Evolutionary conservation across 2,329 filamentous ascomycete genomes (phyloP), one percentile per base, ranked within the genome.

Genomic region (Fusarium torreyae): DNA sequence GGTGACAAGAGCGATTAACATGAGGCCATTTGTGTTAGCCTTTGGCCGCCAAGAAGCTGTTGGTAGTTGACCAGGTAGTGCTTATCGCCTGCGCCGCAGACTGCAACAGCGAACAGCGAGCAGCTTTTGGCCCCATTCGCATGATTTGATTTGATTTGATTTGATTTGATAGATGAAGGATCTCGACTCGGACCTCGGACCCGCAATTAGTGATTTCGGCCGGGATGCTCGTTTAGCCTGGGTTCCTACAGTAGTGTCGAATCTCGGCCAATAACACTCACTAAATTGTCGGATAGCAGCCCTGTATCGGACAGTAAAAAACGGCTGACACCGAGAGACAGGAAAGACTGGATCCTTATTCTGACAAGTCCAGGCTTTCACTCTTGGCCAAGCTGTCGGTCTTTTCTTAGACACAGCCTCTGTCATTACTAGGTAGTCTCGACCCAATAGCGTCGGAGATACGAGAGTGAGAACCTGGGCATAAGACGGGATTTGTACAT

Each of bases 41-140:
- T 8, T 42, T 20, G 18, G 8, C 7, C 31, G 52, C 45, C 59
- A 64, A 58, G 52, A 57, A 36, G 13, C 20, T 24, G 40, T 45
- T 54, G 51, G 51, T 51, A 33, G 28, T 31, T 28, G 26, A 28
- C 26, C 26, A 28, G 36, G 10, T n/a, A 57, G 14, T 24, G 7
- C 14, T 38, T 34, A 18, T 0, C 73, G 71, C 39, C 58, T 96
- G 2, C 80, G 57, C 57, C 59, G 49, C 42, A 63, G 46, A 36
- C 36, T 96, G 34, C 44, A 84, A 90, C 7, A 86, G 92, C 26
- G 26, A 28, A 9, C 26, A 28, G 26, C 26, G 26, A 28, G 10
- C 26, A 10, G 28, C 28, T 10, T 31, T 31, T 11, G 10, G 10
- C 28, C 28, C 28, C 28, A 31, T 94, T 77, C 85, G 85, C 14